phyloP scores from a whole-genome alignment of 495 filamentous ascomycete genomes.

The Penicillium ochrochloron region DNA sequence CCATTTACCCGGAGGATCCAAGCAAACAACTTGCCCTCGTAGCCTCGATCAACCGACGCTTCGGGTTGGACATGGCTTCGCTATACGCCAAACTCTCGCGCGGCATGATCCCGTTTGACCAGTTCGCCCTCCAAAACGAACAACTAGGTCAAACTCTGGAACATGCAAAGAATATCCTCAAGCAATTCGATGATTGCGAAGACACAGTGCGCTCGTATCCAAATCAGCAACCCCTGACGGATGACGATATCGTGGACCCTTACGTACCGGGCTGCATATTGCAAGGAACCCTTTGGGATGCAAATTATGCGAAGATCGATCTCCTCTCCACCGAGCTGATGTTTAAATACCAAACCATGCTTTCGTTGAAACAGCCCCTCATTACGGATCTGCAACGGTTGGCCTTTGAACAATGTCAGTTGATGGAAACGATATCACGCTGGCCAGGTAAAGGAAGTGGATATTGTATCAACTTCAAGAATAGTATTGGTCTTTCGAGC shows the following conservation, averaged over 20 bases:
- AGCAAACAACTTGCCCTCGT: constrained; percentile 67
- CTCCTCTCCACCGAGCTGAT: constrained; percentile 78
- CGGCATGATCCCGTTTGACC: constrained; percentile 64
- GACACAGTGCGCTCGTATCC: constrained; percentile 64
- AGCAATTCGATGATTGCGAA: constrained; percentile 61
- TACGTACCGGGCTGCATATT: constrained; percentile 70
- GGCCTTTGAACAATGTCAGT: constrained; percentile 71
- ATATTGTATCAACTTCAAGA: constrained; percentile 71
- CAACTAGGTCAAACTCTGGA: constrained; percentile 57
- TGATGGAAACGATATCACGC: constrained; percentile 75
- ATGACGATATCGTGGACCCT: constrained; percentile 73
- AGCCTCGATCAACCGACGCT: constrained; percentile 68
- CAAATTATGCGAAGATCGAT: constrained; percentile 77
- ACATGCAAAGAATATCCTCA: constrained; percentile 60
- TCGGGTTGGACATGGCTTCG: constrained; percentile 79
- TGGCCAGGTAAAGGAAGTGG: constrained; percentile 75
- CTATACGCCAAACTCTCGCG: constrained; percentile 70
- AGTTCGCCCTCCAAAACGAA: constrained; percentile 67
- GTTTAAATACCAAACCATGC: constrained; percentile 74
- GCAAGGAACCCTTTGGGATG: constrained; percentile 67
- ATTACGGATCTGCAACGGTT: constrained; percentile 59
- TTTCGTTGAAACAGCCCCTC: constrained; percentile 53
- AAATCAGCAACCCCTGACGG: constrained; percentile 51
- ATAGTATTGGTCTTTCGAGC: constrained; percentile 73
- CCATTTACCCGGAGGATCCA: constrained; percentile 64